A percentile compares a stretch with the other conserved stretches of the same genome.
phyloP scores from a whole-genome alignment of 192 early-diverging fungal genomes.

The Umbelopsis ramanniana region DNA sequence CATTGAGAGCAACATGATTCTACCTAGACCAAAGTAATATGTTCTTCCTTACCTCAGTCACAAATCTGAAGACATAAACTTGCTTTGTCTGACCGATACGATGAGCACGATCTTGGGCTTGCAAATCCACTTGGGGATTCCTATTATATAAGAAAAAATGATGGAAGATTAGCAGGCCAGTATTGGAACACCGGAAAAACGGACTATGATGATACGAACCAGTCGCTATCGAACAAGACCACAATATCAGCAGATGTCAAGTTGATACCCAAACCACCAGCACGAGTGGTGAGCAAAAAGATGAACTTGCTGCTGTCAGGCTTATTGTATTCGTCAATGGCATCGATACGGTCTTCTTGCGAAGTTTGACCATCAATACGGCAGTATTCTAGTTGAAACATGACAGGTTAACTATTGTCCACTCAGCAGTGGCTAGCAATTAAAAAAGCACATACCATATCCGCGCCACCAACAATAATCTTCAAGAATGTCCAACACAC shows the following conservation, averaged over 20 bases:
- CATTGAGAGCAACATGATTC: not conserved
- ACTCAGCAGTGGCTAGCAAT: no score
- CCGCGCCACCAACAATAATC: constrained; percentile 94
- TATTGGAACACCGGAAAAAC: not conserved
- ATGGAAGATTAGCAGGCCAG: not conserved
- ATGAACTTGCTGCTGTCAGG: constrained; percentile 93
- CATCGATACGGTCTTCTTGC: constrained; percentile 89
- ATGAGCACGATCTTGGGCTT: constrained; percentile 98
- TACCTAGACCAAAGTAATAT: not conserved
- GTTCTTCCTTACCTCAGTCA: constrained; percentile 73
- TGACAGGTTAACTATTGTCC: not conserved
- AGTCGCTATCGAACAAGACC: constrained; percentile 95
- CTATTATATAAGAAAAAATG: constrained; percentile 7
- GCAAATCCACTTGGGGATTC: constrained; percentile 88
- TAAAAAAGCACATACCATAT: constrained; percentile 55
- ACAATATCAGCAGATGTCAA: constrained; percentile 96
- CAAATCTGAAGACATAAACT: constrained; percentile 94
- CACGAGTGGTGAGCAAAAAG: constrained; percentile 95
- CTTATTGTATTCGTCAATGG: constrained; percentile 94
- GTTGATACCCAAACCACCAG: constrained; percentile 98
- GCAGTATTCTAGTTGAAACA: constrained; percentile 72
- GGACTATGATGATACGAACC: constrained; percentile 45
- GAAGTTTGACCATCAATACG: constrained; percentile 96
- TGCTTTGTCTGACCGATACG: constrained; percentile 99
- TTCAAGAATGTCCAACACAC: constrained; percentile 96